Base-by-base conservation (phyloP, 2,329 filamentous ascomycete species). In the Cladorrhinum sp. region DNA sequence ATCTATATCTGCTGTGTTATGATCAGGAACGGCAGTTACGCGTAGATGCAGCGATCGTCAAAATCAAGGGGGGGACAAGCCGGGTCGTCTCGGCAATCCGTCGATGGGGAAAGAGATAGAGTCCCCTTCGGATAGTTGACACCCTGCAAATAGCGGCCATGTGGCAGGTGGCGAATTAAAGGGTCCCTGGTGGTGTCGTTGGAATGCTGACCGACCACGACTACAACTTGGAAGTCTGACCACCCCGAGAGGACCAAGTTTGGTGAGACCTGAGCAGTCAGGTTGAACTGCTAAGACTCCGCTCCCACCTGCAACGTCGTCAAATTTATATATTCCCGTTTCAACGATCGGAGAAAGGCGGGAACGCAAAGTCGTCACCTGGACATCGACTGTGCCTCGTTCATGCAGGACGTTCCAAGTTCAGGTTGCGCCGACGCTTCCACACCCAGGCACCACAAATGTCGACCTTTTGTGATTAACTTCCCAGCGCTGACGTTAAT, bases 311-410 rank as follows among this genome's bases (percentile, higher is more conserved):
- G 62, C 59, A 57, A 64, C 59, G 62, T 64, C 57, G 59, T 55
- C 24, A 32, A 20, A 51, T 59, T 54, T 63, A 60, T 57, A 61
- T 60, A 59, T 59, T 41, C 36, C 16, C 54, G 38, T 49, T 38
- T 36, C 32, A 41, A 41, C 27, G 24, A 23, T 32, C 54, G 23
- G 41, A 27, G 55, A 36, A 57, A 27, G 23, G 27, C 32, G 54
- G 55, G 49, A 41, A 38, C 55, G 54, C 50, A 53, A 50, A 48
- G 24, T 55, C 57, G 61, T 67, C 64, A 67, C 59, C 62, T 64
- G 65, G 60, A 60, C 58, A 53, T 45, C 36, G 56, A 57, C 50
- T 50, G 64, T 62, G 64, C 61, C 64, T 64, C 62, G 59, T 59
- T 58, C 60, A 65, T 66, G 65, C 65, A 66, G 52, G 62, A 54